Conservation (phyloP, 2,329 filamentous ascomycete species). For the Colletotrichum sp. region DNA sequence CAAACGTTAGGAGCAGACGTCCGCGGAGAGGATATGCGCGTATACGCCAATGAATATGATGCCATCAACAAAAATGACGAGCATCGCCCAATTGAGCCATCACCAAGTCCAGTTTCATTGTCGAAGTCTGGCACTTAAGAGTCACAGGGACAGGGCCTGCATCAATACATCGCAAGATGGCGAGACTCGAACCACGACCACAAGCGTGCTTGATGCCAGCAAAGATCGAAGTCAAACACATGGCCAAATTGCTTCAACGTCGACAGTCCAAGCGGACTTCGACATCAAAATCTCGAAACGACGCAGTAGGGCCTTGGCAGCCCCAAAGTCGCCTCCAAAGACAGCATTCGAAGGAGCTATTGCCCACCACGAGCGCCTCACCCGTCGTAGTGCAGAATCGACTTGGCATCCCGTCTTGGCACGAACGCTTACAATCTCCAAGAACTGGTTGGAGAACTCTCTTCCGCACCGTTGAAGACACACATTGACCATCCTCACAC, state of each 20-base stretch:
- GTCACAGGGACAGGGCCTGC: neutral
- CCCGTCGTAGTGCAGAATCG: neutral
- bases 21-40: too few species aligned
- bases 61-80: neutral
- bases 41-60: too few species aligned
- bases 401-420: neutral
- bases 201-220: neutral
- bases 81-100: neutral
- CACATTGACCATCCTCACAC: neutral
- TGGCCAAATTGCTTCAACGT: neutral
- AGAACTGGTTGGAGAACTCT: neutral
- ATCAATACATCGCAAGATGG: neutral
- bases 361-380: neutral
- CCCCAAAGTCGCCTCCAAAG: neutral
- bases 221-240: neutral
- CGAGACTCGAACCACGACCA: neutral
- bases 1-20: too few species aligned
- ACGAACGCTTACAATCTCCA: neutral
- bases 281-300: neutral
- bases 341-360: neutral
- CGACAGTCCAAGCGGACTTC: neutral
- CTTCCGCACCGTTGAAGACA: neutral
- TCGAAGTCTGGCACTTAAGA: neutral
- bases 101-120: neutral
- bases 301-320: neutral